Conservation (phyloP, 1,284 basidiomycete species). For the Sphagnurus paluster region DNA sequence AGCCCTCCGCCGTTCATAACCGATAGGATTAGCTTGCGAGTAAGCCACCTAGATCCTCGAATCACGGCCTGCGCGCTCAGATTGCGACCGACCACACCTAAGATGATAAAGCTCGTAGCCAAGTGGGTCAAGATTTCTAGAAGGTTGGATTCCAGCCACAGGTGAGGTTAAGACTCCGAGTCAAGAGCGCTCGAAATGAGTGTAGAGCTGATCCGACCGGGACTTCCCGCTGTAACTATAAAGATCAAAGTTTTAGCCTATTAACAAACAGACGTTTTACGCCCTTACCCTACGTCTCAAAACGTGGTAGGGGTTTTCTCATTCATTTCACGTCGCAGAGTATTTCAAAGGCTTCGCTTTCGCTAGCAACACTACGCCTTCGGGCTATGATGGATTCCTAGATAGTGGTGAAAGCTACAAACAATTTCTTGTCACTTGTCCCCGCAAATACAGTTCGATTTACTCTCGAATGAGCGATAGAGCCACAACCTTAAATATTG, state of each 20-base stretch:
- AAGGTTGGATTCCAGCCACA: neutral
- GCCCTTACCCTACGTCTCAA: conserved; percentile 18
- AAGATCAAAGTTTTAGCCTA: conserved; percentile 10
- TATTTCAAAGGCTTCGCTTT: conserved; percentile 25
- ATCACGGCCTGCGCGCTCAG: too few species aligned
- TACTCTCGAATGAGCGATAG: too few species aligned
- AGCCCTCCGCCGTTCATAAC: too few species aligned
- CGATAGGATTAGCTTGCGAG: too few species aligned
- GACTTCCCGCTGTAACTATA: conserved; percentile 8
- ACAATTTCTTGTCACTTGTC: neutral
- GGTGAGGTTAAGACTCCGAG: neutral
- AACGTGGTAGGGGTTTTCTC: conserved; percentile 16
- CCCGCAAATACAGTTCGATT: too few species aligned
- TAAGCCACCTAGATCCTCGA: too few species aligned
- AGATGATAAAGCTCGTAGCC: too few species aligned
- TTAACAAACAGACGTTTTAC: conserved; percentile 21
- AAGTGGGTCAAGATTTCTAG: neutral
- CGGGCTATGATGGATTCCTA: conserved; percentile 31
- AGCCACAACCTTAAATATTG: too few species aligned
- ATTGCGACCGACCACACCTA: too few species aligned
- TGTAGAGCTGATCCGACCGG: neutral
- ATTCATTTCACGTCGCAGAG: conserved; percentile 21
- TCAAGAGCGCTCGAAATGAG: neutral
- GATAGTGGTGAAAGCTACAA: conserved; percentile 29
- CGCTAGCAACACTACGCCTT: conserved; percentile 31